Percentiles rank a stretch among this genome's conserved stretches.
Conservation (phyloP, 2,329 filamentous ascomycete species). For the Colletotrichum musae region DNA sequence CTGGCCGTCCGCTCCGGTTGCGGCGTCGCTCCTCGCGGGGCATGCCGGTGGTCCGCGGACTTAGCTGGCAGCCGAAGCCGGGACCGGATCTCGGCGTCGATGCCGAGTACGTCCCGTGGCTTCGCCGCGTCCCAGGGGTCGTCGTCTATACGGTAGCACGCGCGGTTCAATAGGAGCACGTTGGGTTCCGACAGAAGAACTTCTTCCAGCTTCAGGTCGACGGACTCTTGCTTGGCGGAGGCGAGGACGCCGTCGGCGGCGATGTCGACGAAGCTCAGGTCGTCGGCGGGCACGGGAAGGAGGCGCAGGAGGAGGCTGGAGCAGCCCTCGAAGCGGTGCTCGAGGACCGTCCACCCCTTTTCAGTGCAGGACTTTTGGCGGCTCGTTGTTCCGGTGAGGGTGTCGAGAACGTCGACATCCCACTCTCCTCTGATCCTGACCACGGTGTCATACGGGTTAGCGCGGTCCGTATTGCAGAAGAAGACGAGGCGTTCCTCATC, state of each 20-base stretch:
- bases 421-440: conserved; percentile 47
- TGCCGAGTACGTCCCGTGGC: conserved; percentile 46
- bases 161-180: conserved; percentile 50
- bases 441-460: conserved; percentile 39
- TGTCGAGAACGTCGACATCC: conserved; percentile 47
- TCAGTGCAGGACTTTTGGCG: conserved; percentile 18
- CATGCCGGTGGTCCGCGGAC: conserved; percentile 45
- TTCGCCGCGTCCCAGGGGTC: conserved; percentile 42
- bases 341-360: conserved; percentile 45
- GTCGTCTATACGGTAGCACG: conserved; percentile 45
- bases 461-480: conserved; percentile 50
- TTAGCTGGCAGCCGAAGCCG: conserved; percentile 46
- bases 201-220: conserved; percentile 25
- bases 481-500: conserved; percentile 47
- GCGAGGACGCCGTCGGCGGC: background rate
- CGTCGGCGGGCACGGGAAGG: background rate
- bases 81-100: conserved; percentile 49
- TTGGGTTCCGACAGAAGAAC: conserved; percentile 47
- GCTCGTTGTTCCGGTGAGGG: conserved; percentile 44
- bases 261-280: background rate
- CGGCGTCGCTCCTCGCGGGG: conserved; percentile 45
- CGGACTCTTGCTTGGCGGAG: background rate
- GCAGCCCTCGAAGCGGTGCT: conserved; percentile 48
- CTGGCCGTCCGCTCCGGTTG: conserved; percentile 42
- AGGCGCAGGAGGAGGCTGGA: conserved; percentile 47